A percentile compares a stretch with the other conserved stretches of the same genome.
These are phyloP conservation scores for Akebia trifoliata DNA, from an alignment of 164 flowering plant genomes.

Conservation along the genomic window DNA sequence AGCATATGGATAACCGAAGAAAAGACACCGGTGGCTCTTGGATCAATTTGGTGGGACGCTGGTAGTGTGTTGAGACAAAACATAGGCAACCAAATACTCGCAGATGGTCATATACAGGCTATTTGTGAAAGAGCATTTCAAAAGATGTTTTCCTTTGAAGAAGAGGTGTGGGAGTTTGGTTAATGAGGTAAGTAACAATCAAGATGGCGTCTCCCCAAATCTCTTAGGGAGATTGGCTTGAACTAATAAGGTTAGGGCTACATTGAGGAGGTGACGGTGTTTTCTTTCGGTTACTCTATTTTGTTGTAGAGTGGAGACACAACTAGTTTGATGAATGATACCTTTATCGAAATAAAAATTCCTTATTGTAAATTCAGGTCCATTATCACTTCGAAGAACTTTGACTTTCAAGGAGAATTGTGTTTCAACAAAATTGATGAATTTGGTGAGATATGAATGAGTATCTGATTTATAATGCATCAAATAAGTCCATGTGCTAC, in stretches of 20 bases:
- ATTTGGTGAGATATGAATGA: neutral
- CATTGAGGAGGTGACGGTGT: slow-evolving; percentile 17
- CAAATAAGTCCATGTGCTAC: slow-evolving; percentile 18
- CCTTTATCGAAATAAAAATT: no score
- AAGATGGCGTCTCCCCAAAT: slow-evolving; percentile 24
- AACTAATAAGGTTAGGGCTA: slow-evolving; percentile 14
- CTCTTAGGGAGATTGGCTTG: slow-evolving; percentile 16
- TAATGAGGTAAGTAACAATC: slow-evolving; percentile 15
- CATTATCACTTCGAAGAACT: no score
- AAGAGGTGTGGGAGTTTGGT: slow-evolving; percentile 5
- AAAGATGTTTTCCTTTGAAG: slow-evolving; percentile 15
- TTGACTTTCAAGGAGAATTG: no score
- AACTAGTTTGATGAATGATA: no score
- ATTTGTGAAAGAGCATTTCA: slow-evolving; percentile 11
- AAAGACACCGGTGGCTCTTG: slow-evolving; percentile 1
- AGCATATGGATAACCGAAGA: slow-evolving; percentile 14
- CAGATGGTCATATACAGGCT: slow-evolving; percentile 5
- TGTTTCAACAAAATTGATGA: slow-evolving; percentile 11
- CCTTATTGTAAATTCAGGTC: no score
- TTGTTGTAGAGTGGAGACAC: no score
- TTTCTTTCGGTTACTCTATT: slow-evolving; percentile 23
- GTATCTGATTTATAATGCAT: slow-evolving; percentile 14
- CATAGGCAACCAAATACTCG: slow-evolving; percentile 20
- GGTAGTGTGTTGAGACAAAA: slow-evolving; percentile 3
- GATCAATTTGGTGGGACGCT: slow-evolving; percentile 12